Percentiles rank a stretch among this genome's conserved stretches.
These are phyloP conservation scores for Boletus coccyginus DNA, from an alignment of 768 basidiomycete genomes.

Conservation along the genomic window DNA sequence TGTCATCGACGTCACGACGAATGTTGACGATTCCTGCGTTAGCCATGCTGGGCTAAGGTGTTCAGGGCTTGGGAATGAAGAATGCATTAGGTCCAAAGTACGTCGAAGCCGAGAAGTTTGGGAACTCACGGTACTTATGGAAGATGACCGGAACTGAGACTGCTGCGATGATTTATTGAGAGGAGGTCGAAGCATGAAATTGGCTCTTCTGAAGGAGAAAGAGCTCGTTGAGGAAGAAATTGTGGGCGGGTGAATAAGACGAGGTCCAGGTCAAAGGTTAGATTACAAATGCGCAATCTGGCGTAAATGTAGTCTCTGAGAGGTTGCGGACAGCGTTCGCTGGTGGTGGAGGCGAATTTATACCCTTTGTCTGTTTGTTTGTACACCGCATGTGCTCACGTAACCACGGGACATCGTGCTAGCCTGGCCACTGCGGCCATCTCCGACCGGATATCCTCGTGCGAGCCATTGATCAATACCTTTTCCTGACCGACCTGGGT, in stretches of 20 bases:
- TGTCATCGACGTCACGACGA: slow-evolving; percentile 94
- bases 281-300: slow-evolving; percentile 1
- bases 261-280: not conserved
- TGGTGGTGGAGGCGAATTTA: slow-evolving; percentile 22
- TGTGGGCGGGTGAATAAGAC: slow-evolving; percentile 18
- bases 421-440: no score
- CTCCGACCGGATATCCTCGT: slow-evolving; percentile 43
- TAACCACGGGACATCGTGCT: not conserved
- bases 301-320: not conserved
- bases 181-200: slow-evolving; percentile 91
- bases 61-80: slow-evolving; percentile 52
- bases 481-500: slow-evolving; percentile 24
- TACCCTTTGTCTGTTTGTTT: slow-evolving; percentile 21
- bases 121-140: slow-evolving; percentile 50
- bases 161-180: slow-evolving; percentile 68
- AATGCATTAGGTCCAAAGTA: not conserved
- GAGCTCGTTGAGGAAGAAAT: slow-evolving; percentile 26
- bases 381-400: slow-evolving; percentile 10
- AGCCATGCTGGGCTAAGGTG: slow-evolving; percentile 72
- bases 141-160: slow-evolving; percentile 51
- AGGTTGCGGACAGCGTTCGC: not conserved
- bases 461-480: slow-evolving; percentile 1
- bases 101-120: not conserved
- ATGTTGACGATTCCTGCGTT: slow-evolving; percentile 81
- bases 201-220: slow-evolving; percentile 29